Base-by-base conservation (phyloP, 1,139 yeast species). In the Kodamaea derodonti region DNA sequence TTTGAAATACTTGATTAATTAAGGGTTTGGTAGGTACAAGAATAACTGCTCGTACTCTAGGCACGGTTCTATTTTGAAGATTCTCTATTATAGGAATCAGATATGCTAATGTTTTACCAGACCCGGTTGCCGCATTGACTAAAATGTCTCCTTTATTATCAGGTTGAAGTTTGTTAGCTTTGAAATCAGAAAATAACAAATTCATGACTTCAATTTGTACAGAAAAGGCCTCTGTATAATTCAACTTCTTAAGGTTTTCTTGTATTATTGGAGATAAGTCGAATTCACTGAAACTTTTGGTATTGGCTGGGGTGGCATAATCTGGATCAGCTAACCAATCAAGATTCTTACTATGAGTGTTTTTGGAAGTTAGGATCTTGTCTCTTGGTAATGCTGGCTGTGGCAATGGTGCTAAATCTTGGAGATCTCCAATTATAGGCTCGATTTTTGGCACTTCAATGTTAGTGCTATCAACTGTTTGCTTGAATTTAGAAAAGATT, bases 91-190 rank as follows among this genome's bases (percentile, higher is more conserved):
- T 74, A 1, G 98, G 98, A 3, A 92, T 71, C 40, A 80, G 72
- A 54, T 92, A 92, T 7, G 97, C 95, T 35, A 94, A 64, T 0
- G 99, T 92, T 55, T 92, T 92, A 51, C 99, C 99, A 0, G 95
- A 84, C 34, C 99, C 99, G 0, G 99, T 92, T 4, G 95, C 79
- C 2, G 98, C 95, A 56, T 92, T 90, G 4, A 92, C 95, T 32
- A 92, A 65, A 13, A 88, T 60, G 55, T 92, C 95, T 14, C 92
- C 90, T 39, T 48, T 68, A 37, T 64, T 65, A 42, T 63, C 80
- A 1, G 95, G 94, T 30, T 73, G 68, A n/a, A 80, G 50, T 35
- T 54, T 60, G 42, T 68, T 69, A 27, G 61, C 57, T 25, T 55
- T 46, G 11, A 69, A 66, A 40, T 80, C 84, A 4, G 65, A 61